Evolutionary conservation across 208 protist species (phyloP).

Genomic region (Acanthamoeba lenticulata): DNA sequence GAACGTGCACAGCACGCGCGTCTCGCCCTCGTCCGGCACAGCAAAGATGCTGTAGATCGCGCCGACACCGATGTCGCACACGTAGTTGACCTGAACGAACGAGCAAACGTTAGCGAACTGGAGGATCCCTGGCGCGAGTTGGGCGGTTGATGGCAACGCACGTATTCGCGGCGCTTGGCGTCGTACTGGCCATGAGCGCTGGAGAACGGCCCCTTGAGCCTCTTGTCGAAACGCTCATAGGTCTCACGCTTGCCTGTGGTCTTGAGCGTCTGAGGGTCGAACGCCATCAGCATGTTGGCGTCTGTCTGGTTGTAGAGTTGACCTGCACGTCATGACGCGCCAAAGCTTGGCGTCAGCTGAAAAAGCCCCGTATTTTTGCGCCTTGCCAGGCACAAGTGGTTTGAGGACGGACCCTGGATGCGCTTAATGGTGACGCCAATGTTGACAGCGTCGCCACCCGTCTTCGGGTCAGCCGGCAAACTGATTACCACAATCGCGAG

Average conservation of each 20-base stretch:
- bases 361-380: neutral
- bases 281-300: constrained; percentile 25
- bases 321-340: neutral
- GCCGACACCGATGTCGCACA: neutral
- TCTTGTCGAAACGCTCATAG: neutral
- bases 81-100: neutral
- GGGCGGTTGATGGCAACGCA: too few relatives aligned
- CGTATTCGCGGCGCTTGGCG: neutral
- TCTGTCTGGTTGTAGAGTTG: constrained; percentile 33
- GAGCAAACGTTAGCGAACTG: neutral
- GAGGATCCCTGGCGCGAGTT: too few relatives aligned
- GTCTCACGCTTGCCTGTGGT: neutral
- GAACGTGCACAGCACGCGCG: neutral
- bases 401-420: neutral
- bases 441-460: neutral
- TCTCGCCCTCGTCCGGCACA: neutral
- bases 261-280: neutral
- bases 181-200: constrained; percentile 20
- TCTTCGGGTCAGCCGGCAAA: neutral
- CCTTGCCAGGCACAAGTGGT: neutral
- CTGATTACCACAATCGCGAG: neutral
- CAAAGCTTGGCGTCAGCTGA: neutral
- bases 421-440: constrained; percentile 6
- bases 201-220: neutral
- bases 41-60: neutral